Evolutionary conservation across 352 stramenopile species (phyloP).

Genomic region (Plasmopara muralis): DNA sequence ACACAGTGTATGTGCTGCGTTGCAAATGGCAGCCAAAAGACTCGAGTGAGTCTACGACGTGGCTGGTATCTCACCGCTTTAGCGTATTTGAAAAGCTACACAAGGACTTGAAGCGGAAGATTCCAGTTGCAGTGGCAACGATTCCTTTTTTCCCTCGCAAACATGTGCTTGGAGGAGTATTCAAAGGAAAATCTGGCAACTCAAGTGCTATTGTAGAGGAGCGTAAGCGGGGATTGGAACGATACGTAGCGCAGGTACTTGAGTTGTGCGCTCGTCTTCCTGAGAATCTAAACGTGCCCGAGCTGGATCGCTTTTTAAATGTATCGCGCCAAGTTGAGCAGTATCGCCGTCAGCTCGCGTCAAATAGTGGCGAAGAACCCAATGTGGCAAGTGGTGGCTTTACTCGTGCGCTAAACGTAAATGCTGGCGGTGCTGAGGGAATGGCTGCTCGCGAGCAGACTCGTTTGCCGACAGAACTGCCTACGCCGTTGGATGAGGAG

Average conservation of each 20-base stretch:
- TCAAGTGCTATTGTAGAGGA: constrained; percentile 83
- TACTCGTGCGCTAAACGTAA: constrained; percentile 46
- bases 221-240: constrained; percentile 73
- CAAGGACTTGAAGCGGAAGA: constrained; percentile 32
- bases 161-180: constrained; percentile 76
- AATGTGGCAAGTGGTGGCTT: constrained; percentile 20
- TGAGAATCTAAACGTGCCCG: constrained; percentile 72
- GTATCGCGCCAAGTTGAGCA: constrained; percentile 82
- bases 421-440: constrained; percentile 64
- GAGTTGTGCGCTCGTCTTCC: constrained; percentile 77
- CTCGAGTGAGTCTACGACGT: constrained; percentile 25
- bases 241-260: constrained; percentile 76
- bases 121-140: constrained; percentile 24
- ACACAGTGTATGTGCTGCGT: constrained; percentile 84
- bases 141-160: constrained; percentile 73
- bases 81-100: constrained; percentile 33
- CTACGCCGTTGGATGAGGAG: constrained; percentile 79
- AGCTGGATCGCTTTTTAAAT: constrained; percentile 84
- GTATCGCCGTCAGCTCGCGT: constrained; percentile 63
- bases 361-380: constrained; percentile 19
- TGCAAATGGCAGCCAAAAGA: constrained; percentile 77
- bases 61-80: constrained; percentile 30
- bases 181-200: constrained; percentile 81
- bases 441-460: constrained; percentile 73
- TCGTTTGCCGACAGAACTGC: constrained; percentile 73